A percentile compares a stretch with the other conserved stretches of the same genome.
These are phyloP conservation scores for Silene conica DNA, from an alignment of 148 eudicot species.

Conservation along the genomic window DNA sequence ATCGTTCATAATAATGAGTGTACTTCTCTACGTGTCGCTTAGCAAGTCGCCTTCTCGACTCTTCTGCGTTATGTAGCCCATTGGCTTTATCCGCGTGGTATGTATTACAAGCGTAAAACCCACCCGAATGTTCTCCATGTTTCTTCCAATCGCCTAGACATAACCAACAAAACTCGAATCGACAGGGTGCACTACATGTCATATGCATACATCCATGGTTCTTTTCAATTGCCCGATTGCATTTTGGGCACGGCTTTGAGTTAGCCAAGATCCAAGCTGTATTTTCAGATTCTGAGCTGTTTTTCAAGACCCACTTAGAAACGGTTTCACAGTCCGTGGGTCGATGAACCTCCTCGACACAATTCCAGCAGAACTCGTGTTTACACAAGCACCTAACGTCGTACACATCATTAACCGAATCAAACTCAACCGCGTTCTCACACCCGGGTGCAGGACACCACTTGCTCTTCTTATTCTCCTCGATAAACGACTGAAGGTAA, in stretches of 20 bases:
- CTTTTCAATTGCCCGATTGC: conserved; percentile 67
- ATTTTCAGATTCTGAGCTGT: conserved; percentile 40
- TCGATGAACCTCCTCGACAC: conserved; percentile 63
- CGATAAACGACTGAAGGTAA: conserved; percentile 53
- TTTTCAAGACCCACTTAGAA: conserved; percentile 54
- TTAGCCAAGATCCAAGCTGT: conserved; percentile 50
- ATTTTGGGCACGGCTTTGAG: conserved; percentile 68
- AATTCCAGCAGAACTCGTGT: conserved; percentile 58
- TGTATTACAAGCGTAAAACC: conserved; percentile 51
- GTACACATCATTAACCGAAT: conserved; percentile 15
- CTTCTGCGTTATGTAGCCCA: conserved; percentile 34
- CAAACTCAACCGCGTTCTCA: conserved; percentile 16
- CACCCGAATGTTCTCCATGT: conserved; percentile 46
- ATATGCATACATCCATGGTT: conserved; percentile 79
- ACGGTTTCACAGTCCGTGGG: conserved; percentile 61
- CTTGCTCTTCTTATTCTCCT: conserved; percentile 60
- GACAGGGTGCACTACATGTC: conserved; percentile 59
- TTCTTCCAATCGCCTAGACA: conserved; percentile 56
- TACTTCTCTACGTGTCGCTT: conserved; percentile 35
- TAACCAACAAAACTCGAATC: conserved; percentile 62
- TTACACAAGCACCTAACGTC: conserved; percentile 47
- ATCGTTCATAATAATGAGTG: conserved; percentile 45
- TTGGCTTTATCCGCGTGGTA: conserved; percentile 36
- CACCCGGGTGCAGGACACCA: conserved; percentile 85
- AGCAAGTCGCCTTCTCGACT: conserved; percentile 34